Evolutionary conservation across 2,329 filamentous ascomycete species (phyloP).

Genomic region (Macrophomina pseudophaseolina): DNA sequence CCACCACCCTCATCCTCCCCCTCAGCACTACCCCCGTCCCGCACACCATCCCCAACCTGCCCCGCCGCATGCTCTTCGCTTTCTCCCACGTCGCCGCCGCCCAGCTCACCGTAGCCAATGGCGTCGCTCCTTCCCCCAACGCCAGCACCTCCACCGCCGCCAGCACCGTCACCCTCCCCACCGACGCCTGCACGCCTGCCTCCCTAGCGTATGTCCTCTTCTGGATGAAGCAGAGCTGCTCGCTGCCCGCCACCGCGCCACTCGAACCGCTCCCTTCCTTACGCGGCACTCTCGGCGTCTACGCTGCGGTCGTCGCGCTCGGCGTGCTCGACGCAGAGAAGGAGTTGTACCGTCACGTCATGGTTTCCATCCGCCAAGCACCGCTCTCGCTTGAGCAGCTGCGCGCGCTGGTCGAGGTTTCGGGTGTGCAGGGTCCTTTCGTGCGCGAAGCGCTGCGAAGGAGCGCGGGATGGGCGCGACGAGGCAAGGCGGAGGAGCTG

Average conservation of each 20-base stretch:
- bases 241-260: not conserved
- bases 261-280: not conserved
- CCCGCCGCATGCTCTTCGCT: slow-evolving; percentile 23
- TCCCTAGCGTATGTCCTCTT: slow-evolving; percentile 1
- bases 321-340: not conserved
- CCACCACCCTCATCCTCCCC: slow-evolving; percentile 11
- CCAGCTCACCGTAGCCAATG: slow-evolving; percentile 12
- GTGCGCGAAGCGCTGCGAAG: not conserved
- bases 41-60: slow-evolving; percentile 17
- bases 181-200: slow-evolving; percentile 1
- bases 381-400: not conserved
- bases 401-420: not conserved
- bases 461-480: not conserved
- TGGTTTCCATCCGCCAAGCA: not conserved
- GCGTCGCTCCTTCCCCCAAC: not conserved
- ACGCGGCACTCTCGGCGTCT: not conserved
- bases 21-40: not conserved
- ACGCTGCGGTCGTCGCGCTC: not conserved
- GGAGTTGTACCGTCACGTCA: not conserved
- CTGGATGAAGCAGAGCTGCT: slow-evolving; percentile 1
- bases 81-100: slow-evolving; percentile 6
- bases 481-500: not conserved
- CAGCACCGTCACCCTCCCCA: slow-evolving; percentile 4
- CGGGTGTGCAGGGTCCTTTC: not conserved
- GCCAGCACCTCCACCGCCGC: not conserved